Percentiles rank a stretch among this genome's conserved stretches.
Conservation (phyloP, 176 grass and related monocot species). For the bread wheat (Triticum aestivum) region IWGSC_CS_RefSeq_v2.1 NC_057802.1:22223110-22223609, state of each 20-base stretch:
- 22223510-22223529: conserved; percentile 67
- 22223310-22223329: neutral
- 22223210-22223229: too few species aligned
- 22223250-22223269: too few species aligned
- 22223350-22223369: neutral
- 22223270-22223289: neutral
- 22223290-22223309: neutral
- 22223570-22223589: conserved; percentile 39
- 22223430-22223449: neutral
- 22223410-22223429: neutral
- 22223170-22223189: neutral
- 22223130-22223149: neutral
- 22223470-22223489: neutral
- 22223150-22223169: neutral
- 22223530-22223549: conserved; percentile 44
- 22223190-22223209: neutral
- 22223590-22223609: conserved; percentile 61
- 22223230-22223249: too few species aligned
- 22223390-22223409: neutral
- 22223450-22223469: neutral
- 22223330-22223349: neutral
- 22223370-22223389: neutral
- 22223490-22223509: conserved; percentile 60
- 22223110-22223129: neutral
- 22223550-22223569: conserved; percentile 39